phyloP scores from a whole-genome alignment of 805 yeast species.

The Naumovozyma castellii region DNA sequence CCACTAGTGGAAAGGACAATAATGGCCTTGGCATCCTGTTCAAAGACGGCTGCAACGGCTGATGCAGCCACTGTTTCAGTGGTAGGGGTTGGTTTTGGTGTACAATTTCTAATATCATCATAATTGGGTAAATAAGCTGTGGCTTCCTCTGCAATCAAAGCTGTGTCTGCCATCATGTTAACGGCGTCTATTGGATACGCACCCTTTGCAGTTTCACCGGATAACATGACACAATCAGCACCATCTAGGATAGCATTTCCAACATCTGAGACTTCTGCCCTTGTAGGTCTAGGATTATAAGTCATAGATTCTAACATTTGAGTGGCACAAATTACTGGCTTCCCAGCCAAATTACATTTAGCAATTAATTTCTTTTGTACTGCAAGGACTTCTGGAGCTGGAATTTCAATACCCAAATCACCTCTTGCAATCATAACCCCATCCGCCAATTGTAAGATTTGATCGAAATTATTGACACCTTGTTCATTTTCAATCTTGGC shows the following conservation, averaged over 20 bases:
- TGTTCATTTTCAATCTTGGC: constrained; percentile 98
- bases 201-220: constrained; percentile 99
- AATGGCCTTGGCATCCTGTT: constrained; percentile 94
- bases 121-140: constrained; percentile 77
- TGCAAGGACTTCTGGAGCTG: constrained; percentile 96
- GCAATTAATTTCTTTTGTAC: constrained; percentile 99
- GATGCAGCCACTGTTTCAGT: constrained; percentile 96
- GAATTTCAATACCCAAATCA: constrained; percentile 98
- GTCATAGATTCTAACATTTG: constrained; percentile 99
- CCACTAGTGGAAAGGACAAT: constrained; percentile 94
- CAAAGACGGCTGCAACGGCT: constrained; percentile 92
- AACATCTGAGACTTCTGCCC: constrained; percentile 98
- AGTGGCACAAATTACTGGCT: constrained; percentile 99
- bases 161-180: constrained; percentile 96
- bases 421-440: constrained; percentile 99
- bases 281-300: constrained; percentile 98
- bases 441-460: constrained; percentile 85
- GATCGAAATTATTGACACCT: constrained; percentile 99
- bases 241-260: constrained; percentile 99
- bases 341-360: constrained; percentile 97
- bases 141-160: constrained; percentile 93
- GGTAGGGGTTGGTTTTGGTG: constrained; percentile 82
- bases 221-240: constrained; percentile 99
- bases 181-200: constrained; percentile 96
- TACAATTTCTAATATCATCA: constrained; percentile 79